Percentiles rank a stretch among this genome's conserved stretches.
phyloP scores from a whole-genome alignment of 768 basidiomycete genomes.

The Amyloporia xantha region DNA sequence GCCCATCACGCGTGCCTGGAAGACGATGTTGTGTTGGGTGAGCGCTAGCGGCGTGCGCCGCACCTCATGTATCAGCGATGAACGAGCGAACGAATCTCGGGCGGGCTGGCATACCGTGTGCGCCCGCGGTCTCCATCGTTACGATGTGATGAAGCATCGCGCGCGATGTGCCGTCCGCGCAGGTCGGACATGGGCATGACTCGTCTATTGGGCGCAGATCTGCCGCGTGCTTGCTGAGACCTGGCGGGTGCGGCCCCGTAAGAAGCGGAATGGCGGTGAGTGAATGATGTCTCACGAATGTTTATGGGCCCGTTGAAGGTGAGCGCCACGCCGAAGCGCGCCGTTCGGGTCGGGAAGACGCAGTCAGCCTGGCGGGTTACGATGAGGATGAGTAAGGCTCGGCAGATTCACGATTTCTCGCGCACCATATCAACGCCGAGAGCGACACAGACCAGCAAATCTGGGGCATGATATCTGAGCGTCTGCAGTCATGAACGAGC shows the following conservation, averaged over 20 bases:
- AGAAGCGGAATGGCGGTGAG: background rate
- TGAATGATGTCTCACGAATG: slow-evolving; percentile 46
- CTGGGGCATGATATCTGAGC: slow-evolving; percentile 29
- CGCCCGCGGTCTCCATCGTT: slow-evolving; percentile 79
- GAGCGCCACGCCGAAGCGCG: slow-evolving; percentile 84
- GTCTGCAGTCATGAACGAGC: background rate
- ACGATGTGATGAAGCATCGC: slow-evolving; percentile 71
- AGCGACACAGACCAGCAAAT: slow-evolving; percentile 85
- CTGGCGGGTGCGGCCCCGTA: too few relatives aligned
- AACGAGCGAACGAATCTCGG: background rate
- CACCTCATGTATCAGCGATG: slow-evolving; percentile 3
- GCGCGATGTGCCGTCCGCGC: slow-evolving; percentile 55
- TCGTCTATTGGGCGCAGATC: slow-evolving; percentile 72
- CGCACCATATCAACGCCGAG: slow-evolving; percentile 89
- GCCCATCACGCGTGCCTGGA: slow-evolving; percentile 88
- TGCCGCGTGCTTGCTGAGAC: slow-evolving; percentile 60
- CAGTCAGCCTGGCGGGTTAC: slow-evolving; percentile 65
- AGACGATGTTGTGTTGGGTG: slow-evolving; percentile 78
- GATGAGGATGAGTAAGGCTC: background rate
- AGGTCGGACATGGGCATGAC: slow-evolving; percentile 83
- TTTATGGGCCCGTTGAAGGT: slow-evolving; percentile 80
- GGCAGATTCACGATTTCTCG: background rate
- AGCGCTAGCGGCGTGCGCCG: slow-evolving; percentile 42
- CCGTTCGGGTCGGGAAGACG: slow-evolving; percentile 89
- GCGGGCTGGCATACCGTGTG: slow-evolving; percentile 51